Conservation (phyloP, 1,139 yeast genomes). For the Blastobotrys ciferrii region DNA sequence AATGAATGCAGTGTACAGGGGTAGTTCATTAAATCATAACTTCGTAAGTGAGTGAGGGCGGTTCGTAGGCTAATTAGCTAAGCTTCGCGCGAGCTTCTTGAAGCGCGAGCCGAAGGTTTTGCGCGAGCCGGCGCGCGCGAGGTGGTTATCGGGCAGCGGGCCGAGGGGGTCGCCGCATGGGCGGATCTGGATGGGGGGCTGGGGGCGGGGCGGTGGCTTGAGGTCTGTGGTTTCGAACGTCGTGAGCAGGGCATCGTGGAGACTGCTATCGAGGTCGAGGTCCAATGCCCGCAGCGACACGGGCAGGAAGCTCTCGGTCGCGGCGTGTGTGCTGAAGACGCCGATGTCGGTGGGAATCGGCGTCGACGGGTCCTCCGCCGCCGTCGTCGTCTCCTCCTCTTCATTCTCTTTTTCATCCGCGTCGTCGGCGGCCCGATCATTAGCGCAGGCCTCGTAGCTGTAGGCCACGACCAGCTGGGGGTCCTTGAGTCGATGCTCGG, state of each 20-base stretch:
- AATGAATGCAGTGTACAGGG: no score
- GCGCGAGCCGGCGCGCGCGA: neutral
- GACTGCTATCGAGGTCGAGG: slow-evolving; percentile 19
- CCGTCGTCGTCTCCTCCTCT: neutral
- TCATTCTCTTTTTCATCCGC: neutral
- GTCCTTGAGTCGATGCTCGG: neutral
- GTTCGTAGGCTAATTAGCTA: neutral
- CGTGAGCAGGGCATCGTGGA: slow-evolving; percentile 17
- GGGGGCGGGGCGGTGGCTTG: neutral
- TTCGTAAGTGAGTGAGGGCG: no score
- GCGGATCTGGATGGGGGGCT: neutral
- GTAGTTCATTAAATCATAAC: no score
- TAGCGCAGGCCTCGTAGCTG: neutral
- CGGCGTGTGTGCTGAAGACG: neutral
- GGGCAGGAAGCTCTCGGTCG: slow-evolving; percentile 18
- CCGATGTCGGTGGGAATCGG: slow-evolving; percentile 6
- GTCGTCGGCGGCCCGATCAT: neutral
- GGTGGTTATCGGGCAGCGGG: neutral
- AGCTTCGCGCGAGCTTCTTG: slow-evolving; percentile 1
- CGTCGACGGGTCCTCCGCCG: neutral
- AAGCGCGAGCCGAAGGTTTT: slow-evolving; percentile 3
- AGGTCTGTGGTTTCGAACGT: slow-evolving; percentile 6
- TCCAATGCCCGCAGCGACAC: slow-evolving; percentile 20
- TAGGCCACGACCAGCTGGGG: slow-evolving; percentile 1
- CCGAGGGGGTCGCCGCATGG: no score